phyloP scores from a whole-genome alignment of 2,329 filamentous ascomycete genomes.

The Malbranchea zuffiana region DNA sequence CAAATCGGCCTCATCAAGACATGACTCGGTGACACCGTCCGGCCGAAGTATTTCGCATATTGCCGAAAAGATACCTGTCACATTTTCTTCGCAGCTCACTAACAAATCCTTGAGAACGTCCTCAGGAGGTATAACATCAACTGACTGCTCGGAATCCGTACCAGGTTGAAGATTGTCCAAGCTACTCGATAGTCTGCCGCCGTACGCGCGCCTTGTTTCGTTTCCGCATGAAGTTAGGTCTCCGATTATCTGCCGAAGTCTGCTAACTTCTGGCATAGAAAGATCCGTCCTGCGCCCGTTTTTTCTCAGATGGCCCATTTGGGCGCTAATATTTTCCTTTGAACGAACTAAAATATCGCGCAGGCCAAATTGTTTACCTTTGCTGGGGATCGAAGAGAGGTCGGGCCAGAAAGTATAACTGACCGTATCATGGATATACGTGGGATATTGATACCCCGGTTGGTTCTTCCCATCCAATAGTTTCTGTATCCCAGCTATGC shows the following conservation, averaged over 20 bases:
- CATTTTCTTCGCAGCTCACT: not conserved
- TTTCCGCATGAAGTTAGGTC: not conserved
- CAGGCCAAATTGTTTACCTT: too few relatives aligned
- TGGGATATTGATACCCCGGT: not conserved
- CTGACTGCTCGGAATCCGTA: not conserved
- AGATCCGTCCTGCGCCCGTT: too few relatives aligned
- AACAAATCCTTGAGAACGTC: not conserved
- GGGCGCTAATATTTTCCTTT: too few relatives aligned
- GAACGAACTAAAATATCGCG: not conserved
- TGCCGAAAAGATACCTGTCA: not conserved
- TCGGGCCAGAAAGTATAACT: too few relatives aligned
- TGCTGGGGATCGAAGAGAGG: too few relatives aligned
- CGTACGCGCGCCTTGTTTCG: not conserved
- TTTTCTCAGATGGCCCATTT: too few relatives aligned
- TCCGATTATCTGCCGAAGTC: not conserved
- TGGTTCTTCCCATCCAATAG: not conserved
- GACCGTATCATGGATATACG: too few relatives aligned
- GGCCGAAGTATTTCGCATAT: not conserved
- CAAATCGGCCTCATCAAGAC: conserved; percentile 1
- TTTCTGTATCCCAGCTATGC: not conserved
- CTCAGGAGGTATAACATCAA: too few relatives aligned
- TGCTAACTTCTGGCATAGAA: too few relatives aligned
- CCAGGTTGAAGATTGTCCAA: not conserved
- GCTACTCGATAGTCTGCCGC: not conserved
- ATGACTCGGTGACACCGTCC: not conserved